These are phyloP conservation scores for Sugiyamaella boreocaroliniensis DNA, from an alignment of 805 yeast genomes.

Conservation along the genomic window DNA sequence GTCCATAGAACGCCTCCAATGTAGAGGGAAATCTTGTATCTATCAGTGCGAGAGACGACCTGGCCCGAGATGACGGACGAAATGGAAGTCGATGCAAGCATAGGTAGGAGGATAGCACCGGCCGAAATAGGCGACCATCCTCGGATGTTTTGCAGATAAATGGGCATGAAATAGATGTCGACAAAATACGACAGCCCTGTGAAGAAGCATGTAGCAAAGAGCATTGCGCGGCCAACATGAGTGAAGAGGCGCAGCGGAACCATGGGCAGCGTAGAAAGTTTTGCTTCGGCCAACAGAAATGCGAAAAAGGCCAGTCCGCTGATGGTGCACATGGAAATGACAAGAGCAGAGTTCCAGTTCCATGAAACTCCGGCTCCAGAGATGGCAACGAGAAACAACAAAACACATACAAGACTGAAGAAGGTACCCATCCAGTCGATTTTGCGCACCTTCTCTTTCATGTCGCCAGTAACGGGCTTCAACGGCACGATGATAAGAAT, in stretches of 20 bases:
- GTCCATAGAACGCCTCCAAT: conserved; percentile 41
- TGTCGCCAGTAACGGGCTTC: conserved; percentile 34
- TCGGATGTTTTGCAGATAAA: conserved; percentile 41
- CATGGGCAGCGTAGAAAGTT: conserved; percentile 46
- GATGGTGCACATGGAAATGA: conserved; percentile 35
- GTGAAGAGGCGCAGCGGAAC: conserved; percentile 45
- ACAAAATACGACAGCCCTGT: conserved; percentile 44
- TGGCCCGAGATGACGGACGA: conserved; percentile 41
- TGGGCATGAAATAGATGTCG: conserved; percentile 42
- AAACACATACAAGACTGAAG: conserved; percentile 41
- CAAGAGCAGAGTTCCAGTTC: conserved; percentile 45
- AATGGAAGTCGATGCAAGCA: conserved; percentile 38
- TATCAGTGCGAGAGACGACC: conserved; percentile 37
- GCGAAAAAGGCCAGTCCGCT: conserved; percentile 37
- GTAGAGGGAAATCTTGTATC: conserved; percentile 37
- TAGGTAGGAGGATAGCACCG: conserved; percentile 37
- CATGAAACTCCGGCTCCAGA: conserved; percentile 57
- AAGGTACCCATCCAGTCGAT: conserved; percentile 49
- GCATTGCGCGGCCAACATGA: conserved; percentile 31
- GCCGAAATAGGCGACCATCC: conserved; percentile 35
- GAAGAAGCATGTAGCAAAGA: conserved; percentile 36
- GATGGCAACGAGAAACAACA: conserved; percentile 47
- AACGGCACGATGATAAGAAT: conserved; percentile 25
- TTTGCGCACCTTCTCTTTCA: conserved; percentile 35
- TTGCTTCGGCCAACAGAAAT: conserved; percentile 47